Conservation (phyloP, 1,139 yeast genomes). For the Spathaspora sp. region DNA sequence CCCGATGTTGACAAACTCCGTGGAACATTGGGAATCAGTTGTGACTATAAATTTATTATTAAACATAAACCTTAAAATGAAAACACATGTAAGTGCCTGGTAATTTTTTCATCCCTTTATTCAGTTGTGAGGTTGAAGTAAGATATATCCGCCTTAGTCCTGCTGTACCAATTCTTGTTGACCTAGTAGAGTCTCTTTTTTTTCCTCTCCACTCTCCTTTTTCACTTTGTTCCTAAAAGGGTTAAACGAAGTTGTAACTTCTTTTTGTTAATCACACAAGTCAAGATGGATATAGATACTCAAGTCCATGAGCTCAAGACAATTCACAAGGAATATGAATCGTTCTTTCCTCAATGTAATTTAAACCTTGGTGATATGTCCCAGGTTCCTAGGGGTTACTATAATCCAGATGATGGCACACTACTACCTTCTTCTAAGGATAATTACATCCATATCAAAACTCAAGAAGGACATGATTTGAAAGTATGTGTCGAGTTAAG, state of each 20-base stretch:
- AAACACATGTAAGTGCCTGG: not conserved
- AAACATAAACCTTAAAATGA: not conserved
- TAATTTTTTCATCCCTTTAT: too few species aligned
- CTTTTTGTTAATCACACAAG: not conserved
- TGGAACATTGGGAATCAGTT: constrained; percentile 59
- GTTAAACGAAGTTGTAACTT: not conserved
- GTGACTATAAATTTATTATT: constrained; percentile 39
- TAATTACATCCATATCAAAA: constrained; percentile 17
- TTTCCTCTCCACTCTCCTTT: not conserved
- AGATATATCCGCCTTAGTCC: too few species aligned
- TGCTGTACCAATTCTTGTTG: too few species aligned
- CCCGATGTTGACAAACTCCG: constrained; percentile 48
- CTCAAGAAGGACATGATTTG: constrained; percentile 21
- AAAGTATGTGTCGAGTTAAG: constrained; percentile 27
- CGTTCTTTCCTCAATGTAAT: constrained; percentile 25
- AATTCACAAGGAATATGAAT: constrained; percentile 27
- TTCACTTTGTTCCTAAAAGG: too few species aligned
- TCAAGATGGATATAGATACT: constrained; percentile 16
- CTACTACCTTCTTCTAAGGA: not conserved
- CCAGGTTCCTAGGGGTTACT: not conserved
- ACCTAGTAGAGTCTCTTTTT: too few species aligned
- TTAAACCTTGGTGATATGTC: constrained; percentile 11
- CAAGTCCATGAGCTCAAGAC: constrained; percentile 25
- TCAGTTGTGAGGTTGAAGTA: too few species aligned
- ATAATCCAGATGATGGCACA: not conserved